Evolutionary conservation across 2,329 filamentous ascomycete genomes (phyloP).

Genomic region (Aureobasidium subglaciale): DNA sequence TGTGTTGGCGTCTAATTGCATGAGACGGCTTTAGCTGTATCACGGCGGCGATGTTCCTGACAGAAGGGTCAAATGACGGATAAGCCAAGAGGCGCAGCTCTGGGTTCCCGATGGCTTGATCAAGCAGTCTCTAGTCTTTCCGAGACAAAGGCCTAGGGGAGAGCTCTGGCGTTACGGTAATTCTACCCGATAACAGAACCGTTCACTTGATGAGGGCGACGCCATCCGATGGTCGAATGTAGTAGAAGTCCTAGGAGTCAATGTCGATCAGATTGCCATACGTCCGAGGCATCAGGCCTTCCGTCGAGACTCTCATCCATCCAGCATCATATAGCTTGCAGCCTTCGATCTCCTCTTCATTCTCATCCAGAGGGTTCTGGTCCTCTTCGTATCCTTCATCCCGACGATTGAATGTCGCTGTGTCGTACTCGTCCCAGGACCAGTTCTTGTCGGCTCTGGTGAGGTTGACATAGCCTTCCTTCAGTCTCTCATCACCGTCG

Average conservation of each 20-base stretch:
- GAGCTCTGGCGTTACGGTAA: too few species aligned
- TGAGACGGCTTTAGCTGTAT: too few species aligned
- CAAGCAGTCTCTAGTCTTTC: too few species aligned
- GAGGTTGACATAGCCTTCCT: neutral
- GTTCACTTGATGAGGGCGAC: neutral
- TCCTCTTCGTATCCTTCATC: neutral
- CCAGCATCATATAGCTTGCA: neutral
- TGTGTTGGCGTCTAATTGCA: too few species aligned
- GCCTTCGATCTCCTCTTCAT: neutral
- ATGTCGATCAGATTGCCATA: neutral
- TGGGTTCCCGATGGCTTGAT: too few species aligned
- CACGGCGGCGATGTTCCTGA: too few species aligned
- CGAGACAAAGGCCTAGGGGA: too few species aligned
- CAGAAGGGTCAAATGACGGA: too few species aligned
- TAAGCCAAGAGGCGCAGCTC: too few species aligned
- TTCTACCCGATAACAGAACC: too few species aligned
- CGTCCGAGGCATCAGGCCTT: neutral
- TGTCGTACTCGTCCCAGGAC: neutral
- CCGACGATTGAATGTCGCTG: neutral
- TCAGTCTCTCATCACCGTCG: neutral
- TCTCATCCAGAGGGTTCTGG: neutral
- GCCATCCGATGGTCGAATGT: neutral
- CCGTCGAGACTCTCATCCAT: neutral
- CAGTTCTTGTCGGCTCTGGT: neutral
- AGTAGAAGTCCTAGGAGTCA: neutral